These are phyloP conservation scores for Penicillium cinerascens DNA, from an alignment of 495 filamentous ascomycete species.

Conservation along the genomic window DNA sequence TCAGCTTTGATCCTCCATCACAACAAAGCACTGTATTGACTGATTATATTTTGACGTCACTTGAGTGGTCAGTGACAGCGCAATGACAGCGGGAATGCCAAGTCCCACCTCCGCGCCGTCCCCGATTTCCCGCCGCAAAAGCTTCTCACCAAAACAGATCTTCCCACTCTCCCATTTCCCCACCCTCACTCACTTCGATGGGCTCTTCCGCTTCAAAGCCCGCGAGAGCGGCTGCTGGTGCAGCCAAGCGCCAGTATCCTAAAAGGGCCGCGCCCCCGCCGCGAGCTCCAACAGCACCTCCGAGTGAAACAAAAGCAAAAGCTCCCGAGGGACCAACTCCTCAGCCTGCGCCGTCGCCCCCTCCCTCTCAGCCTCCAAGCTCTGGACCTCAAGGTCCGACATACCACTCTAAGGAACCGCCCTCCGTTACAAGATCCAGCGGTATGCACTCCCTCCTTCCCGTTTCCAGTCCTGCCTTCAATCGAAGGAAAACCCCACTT, in stretches of 20 bases:
- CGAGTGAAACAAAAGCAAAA: slow-evolving; percentile 13
- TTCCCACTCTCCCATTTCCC: slow-evolving; percentile 3
- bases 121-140: slow-evolving; percentile 23
- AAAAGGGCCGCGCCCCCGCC: slow-evolving; percentile 40
- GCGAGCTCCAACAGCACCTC: slow-evolving; percentile 19
- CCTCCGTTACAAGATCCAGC: slow-evolving; percentile 32
- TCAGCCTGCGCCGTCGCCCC: slow-evolving; percentile 12
- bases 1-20: not conserved
- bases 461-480: not conserved
- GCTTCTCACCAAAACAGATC: slow-evolving; percentile 1
- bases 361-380: slow-evolving; percentile 26
- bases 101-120: slow-evolving; percentile 23
- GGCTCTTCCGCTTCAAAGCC: slow-evolving; percentile 63
- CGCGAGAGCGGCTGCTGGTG: slow-evolving; percentile 49
- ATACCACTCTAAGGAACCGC: slow-evolving; percentile 39
- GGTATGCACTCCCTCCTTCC: slow-evolving; percentile 18
- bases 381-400: slow-evolving; percentile 26
- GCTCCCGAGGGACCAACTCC: slow-evolving; percentile 22
- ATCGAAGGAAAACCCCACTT: not conserved
- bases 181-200: slow-evolving; percentile 37
- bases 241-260: slow-evolving; percentile 55
- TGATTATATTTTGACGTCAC: slow-evolving; percentile 30
- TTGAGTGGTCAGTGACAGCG: slow-evolving; percentile 4
- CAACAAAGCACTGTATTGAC: not conserved
- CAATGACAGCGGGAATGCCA: slow-evolving; percentile 13